Evolutionary conservation across 768 basidiomycete species (phyloP).

Genomic region (Tricholoma matsutake): DNA sequence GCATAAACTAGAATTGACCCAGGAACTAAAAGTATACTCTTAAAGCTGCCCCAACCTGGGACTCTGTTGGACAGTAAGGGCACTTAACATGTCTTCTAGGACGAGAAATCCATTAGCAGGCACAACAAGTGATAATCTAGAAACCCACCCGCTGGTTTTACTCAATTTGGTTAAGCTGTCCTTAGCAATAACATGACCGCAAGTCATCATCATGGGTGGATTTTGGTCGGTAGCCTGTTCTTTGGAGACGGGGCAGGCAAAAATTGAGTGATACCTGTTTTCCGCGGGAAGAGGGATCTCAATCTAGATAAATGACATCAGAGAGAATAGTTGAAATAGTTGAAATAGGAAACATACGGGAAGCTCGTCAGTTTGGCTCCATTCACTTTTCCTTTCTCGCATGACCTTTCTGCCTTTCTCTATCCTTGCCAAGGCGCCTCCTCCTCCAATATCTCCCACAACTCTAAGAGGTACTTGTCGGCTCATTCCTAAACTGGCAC

Average conservation of each 20-base stretch:
- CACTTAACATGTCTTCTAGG: slow-evolving; percentile 82
- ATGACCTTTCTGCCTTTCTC: slow-evolving; percentile 94
- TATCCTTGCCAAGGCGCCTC: slow-evolving; percentile 86
- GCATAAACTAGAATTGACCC: background rate
- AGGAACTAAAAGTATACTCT: slow-evolving; percentile 62
- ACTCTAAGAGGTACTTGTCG: slow-evolving; percentile 84
- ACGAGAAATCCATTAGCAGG: slow-evolving; percentile 6
- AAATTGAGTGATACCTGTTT: slow-evolving; percentile 94
- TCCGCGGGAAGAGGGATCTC: slow-evolving; percentile 86
- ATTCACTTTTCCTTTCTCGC: slow-evolving; percentile 90
- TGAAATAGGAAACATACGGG: slow-evolving; percentile 51
- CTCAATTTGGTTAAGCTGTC: slow-evolving; percentile 89
- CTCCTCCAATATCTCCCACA: slow-evolving; percentile 89
- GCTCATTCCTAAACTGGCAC: slow-evolving; percentile 84
- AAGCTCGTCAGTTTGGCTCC: slow-evolving; percentile 85
- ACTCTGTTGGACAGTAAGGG: slow-evolving; percentile 92
- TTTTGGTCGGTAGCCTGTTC: slow-evolving; percentile 92
- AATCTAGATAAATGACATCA: slow-evolving; percentile 51
- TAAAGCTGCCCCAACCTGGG: slow-evolving; percentile 50
- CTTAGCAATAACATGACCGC: slow-evolving; percentile 93
- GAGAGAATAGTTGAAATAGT: background rate
- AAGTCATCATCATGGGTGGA: slow-evolving; percentile 97
- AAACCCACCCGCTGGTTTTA: slow-evolving; percentile 68
- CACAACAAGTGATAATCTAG: slow-evolving; percentile 1
- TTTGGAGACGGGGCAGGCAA: slow-evolving; percentile 96